Percentiles rank a stretch among this genome's conserved stretches.
phyloP scores from a whole-genome alignment of 768 basidiomycete species.

The Hericium erinaceus region DNA sequence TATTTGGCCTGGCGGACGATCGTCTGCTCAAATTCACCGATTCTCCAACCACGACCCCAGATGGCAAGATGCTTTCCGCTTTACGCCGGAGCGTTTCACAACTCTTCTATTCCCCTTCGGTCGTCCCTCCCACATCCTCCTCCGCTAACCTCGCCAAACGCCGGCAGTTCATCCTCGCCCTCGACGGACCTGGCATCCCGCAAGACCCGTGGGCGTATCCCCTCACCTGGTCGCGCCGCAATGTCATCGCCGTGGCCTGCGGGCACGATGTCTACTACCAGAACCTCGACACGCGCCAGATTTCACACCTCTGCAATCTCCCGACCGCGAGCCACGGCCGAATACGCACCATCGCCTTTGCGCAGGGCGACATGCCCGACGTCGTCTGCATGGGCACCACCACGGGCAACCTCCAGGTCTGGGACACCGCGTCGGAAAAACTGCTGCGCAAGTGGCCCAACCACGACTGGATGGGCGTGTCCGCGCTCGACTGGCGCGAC shows the following conservation, averaged over 20 bases:
- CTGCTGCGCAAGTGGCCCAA: constrained; percentile 26
- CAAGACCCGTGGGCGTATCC: constrained; percentile 45
- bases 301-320: constrained; percentile 41
- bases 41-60: constrained; percentile 21
- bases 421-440: constrained; percentile 33
- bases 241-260: constrained; percentile 57
- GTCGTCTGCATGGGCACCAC: constrained; percentile 45
- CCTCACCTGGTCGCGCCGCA: constrained; percentile 50
- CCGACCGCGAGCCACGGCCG: constrained; percentile 23
- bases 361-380: constrained; percentile 28
- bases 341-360: constrained; percentile 46
- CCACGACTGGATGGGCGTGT: constrained; percentile 24
- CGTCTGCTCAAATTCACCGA: constrained; percentile 46
- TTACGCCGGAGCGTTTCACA: constrained; percentile 44
- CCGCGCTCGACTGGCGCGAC: constrained; percentile 26
- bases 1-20: constrained; percentile 51
- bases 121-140: constrained; percentile 36
- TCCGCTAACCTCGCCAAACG: constrained; percentile 46
- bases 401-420: constrained; percentile 41
- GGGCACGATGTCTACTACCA: constrained; percentile 52
- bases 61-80: constrained; percentile 35
- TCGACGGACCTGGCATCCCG: constrained; percentile 59
- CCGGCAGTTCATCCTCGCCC: constrained; percentile 44
- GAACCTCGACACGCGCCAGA: constrained; percentile 44
- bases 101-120: constrained; percentile 31